Conservation (phyloP, 2,329 filamentous ascomycete genomes). For the Acrocalymma vagum region DNA sequence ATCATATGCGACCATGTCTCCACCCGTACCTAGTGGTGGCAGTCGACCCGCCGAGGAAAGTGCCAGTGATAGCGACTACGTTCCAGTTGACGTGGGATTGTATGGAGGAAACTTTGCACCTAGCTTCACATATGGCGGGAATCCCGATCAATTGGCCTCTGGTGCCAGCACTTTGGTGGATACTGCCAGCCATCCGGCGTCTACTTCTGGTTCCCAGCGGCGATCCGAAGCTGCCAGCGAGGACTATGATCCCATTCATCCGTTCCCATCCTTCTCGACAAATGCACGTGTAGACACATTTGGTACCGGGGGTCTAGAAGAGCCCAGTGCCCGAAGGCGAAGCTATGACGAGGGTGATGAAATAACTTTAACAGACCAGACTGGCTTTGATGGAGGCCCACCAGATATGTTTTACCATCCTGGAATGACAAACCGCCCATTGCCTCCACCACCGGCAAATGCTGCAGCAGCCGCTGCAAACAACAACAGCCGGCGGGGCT, state of each 20-base stretch:
- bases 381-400: conserved; percentile 65
- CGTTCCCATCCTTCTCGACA: conserved; percentile 64
- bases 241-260: conserved; percentile 60
- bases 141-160: conserved; percentile 51
- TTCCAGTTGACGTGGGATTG: conserved; percentile 74
- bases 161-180: conserved; percentile 40
- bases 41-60: conserved; percentile 27
- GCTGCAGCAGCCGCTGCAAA: no score
- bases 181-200: conserved; percentile 48
- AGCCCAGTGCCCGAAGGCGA: conserved; percentile 74
- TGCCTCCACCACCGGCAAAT: conserved; percentile 72
- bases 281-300: conserved; percentile 83
- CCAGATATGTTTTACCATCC: conserved; percentile 96
- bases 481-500: conserved; percentile 55
- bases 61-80: conserved; percentile 74
- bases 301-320: conserved; percentile 87
- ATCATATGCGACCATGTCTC: conserved; percentile 53
- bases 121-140: conserved; percentile 67
- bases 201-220: conserved; percentile 56
- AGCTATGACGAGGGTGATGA: conserved; percentile 97
- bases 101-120: conserved; percentile 77
- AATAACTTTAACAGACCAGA: conserved; percentile 54
- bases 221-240: conserved; percentile 54
- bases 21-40: conserved; percentile 50
- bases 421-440: conserved; percentile 70